A percentile compares a stretch with the other conserved stretches of the same genome.
Evolutionary conservation across 345 rosid species (phyloP).

Genomic region (Turritis glabra): DNA sequence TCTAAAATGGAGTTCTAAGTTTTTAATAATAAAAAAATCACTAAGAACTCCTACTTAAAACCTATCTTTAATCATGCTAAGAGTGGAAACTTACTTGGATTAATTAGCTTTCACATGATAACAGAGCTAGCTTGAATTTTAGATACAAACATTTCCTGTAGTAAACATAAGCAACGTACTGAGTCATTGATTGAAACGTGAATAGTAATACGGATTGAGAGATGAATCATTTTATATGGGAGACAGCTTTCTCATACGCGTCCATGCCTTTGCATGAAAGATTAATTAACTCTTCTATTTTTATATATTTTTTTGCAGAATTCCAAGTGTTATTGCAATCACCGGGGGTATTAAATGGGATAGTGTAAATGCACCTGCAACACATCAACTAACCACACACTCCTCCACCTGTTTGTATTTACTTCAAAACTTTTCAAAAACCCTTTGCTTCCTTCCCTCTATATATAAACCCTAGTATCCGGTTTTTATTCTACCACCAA

Average conservation of each 20-base stretch:
- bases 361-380: conserved; percentile 68
- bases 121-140: conserved; percentile 2
- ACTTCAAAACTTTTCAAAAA: conserved; percentile 39
- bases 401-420: conserved; percentile 67
- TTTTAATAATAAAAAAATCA: no score
- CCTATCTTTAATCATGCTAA: no score
- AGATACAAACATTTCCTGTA: conserved; percentile 20
- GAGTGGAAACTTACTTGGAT: conserved; percentile 3
- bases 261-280: conserved; percentile 33
- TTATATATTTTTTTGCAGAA: not conserved
- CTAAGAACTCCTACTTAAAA: no score
- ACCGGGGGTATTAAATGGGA: conserved; percentile 29
- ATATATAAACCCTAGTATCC: conserved; percentile 30
- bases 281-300: not conserved
- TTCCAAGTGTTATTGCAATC: conserved; percentile 32
- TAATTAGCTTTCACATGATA: conserved; percentile 18
- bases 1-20: no score
- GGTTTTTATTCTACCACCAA: conserved; percentile 18
- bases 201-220: conserved; percentile 23
- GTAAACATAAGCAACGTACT: conserved; percentile 14
- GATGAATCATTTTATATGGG: conserved; percentile 21
- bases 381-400: conserved; percentile 74
- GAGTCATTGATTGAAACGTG: conserved; percentile 11
- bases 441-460: conserved; percentile 32
- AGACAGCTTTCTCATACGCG: conserved; percentile 33